Evolutionary conservation across 2,329 filamentous ascomycete genomes (phyloP).

Genomic region (Fusarium pininemorale): DNA sequence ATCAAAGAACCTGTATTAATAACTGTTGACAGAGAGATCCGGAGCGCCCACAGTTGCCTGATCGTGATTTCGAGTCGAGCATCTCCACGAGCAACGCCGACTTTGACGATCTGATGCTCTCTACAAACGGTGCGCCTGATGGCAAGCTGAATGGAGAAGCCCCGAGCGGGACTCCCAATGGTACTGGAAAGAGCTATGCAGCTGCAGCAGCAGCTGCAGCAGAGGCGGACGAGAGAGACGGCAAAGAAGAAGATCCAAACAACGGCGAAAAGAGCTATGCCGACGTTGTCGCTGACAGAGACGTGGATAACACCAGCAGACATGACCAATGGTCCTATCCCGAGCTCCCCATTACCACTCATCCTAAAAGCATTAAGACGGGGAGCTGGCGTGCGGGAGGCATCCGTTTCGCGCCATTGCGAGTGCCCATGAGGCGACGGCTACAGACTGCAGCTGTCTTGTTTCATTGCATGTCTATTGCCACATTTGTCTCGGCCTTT

Average conservation of each 20-base stretch:
- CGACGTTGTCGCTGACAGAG: constrained; percentile 21
- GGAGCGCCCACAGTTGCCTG: constrained; percentile 15
- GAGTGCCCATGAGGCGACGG: constrained; percentile 75
- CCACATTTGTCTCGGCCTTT: constrained; percentile 78
- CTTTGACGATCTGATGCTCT: constrained; percentile 18
- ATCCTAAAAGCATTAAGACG: constrained; percentile 36
- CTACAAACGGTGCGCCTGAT: constrained; percentile 27
- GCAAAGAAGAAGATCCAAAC: background rate
- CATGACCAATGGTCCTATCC: constrained; percentile 41
- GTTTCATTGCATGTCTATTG: constrained; percentile 76
- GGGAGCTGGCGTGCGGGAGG: constrained; percentile 55
- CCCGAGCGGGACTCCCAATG: background rate
- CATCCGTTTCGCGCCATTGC: constrained; percentile 86
- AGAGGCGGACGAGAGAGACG: constrained; percentile 5
- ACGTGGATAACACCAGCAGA: constrained; percentile 11
- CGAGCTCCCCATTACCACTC: constrained; percentile 35
- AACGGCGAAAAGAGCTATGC: constrained; percentile 35
- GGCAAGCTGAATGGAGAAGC: background rate
- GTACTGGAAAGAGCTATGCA: constrained; percentile 13
- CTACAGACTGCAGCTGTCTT: constrained; percentile 82
- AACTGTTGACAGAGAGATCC: background rate
- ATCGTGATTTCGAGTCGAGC: constrained; percentile 22
- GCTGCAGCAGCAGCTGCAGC: constrained; percentile 15
- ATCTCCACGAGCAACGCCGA: constrained; percentile 34
- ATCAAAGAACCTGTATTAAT: background rate